Percentiles rank a stretch among this genome's conserved stretches.
These are phyloP conservation scores for Aspergillus indologenus DNA, from an alignment of 495 filamentous ascomycete species.

Conservation along the genomic window DNA sequence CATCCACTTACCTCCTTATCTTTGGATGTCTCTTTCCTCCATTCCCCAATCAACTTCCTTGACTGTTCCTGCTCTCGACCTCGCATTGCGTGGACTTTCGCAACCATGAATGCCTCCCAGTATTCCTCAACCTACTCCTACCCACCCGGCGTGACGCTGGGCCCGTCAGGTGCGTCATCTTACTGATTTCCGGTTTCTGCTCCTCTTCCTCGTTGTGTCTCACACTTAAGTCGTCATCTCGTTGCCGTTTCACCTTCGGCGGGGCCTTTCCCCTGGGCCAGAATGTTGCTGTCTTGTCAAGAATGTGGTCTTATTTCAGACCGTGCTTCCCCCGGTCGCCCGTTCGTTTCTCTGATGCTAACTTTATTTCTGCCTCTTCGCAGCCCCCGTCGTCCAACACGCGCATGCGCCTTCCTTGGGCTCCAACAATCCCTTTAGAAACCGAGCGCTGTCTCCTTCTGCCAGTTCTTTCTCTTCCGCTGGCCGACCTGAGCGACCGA, in stretches of 20 bases:
- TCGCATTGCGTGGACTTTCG: conserved; percentile 19
- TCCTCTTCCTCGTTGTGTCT: conserved; percentile 1
- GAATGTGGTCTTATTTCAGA: conserved; percentile 15
- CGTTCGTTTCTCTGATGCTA: conserved; percentile 9
- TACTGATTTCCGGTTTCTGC: conserved; percentile 13
- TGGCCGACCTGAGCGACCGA: conserved; percentile 59
- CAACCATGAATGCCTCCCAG: conserved; percentile 40
- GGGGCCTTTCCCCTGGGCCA: conserved; percentile 11
- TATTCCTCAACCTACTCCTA: conserved; percentile 32
- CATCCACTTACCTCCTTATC: conserved; percentile 7
- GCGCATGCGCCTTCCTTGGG: conserved; percentile 58
- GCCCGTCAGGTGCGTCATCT: conserved; percentile 40
- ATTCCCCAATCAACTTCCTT: conserved; percentile 16
- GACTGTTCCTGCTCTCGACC: conserved; percentile 17
- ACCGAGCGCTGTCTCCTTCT: conserved; percentile 77
- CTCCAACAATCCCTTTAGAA: conserved; percentile 99
- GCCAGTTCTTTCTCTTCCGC: conserved; percentile 38
- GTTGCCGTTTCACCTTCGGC: conserved; percentile 20
- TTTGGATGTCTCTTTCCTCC: conserved; percentile 13
- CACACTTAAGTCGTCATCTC: conserved; percentile 12
- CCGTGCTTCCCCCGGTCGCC: conserved; percentile 6
- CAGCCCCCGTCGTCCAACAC: conserved; percentile 22
- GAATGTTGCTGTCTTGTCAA: conserved; percentile 9
- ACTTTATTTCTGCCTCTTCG: conserved; percentile 11
- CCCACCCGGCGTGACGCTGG: conserved; percentile 39